phyloP scores from a whole-genome alignment of 495 filamentous ascomycete genomes.

The Evernia prunastri region DNA sequence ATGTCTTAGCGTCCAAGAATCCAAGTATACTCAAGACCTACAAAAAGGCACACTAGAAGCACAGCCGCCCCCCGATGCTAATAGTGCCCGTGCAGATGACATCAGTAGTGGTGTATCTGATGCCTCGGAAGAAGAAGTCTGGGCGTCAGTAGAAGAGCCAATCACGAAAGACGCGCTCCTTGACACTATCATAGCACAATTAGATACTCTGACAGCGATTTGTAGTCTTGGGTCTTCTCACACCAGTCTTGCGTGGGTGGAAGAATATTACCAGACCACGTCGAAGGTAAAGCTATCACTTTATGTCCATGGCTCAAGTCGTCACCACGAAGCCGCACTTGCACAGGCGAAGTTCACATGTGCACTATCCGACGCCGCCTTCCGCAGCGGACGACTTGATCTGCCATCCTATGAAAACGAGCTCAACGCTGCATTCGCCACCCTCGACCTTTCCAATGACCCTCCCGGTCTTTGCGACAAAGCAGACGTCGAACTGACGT shows the following conservation, averaged over 20 bases:
- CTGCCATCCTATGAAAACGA: slow-evolving; percentile 45
- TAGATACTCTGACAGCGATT: slow-evolving; percentile 51
- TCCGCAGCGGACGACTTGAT: slow-evolving; percentile 43
- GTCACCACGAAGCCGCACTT: slow-evolving; percentile 47
- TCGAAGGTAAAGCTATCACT: slow-evolving; percentile 42
- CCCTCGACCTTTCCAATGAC: slow-evolving; percentile 38
- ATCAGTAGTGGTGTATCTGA: slow-evolving; percentile 19
- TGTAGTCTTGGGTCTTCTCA: slow-evolving; percentile 46
- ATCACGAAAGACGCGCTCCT: slow-evolving; percentile 56
- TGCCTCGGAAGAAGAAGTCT: slow-evolving; percentile 46
- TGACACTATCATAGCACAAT: slow-evolving; percentile 57
- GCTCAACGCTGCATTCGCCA: slow-evolving; percentile 39
- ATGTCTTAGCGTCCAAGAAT: slow-evolving; percentile 54
- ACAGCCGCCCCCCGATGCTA: slow-evolving; percentile 10
- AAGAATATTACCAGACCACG: slow-evolving; percentile 45
- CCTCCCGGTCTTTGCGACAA: slow-evolving; percentile 49
- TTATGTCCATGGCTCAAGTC: slow-evolving; percentile 40
- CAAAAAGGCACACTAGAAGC: slow-evolving; percentile 33
- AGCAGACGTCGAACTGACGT: slow-evolving; percentile 52
- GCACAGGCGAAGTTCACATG: slow-evolving; percentile 47
- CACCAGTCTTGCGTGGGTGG: slow-evolving; percentile 47
- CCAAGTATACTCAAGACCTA: slow-evolving; percentile 48
- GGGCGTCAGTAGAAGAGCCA: slow-evolving; percentile 56
- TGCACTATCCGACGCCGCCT: slow-evolving; percentile 50
- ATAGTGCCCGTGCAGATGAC: slow-evolving; percentile 18